A percentile compares a stretch with the other conserved stretches of the same genome.
Conservation (phyloP, 345 rosid species). For the rapeseed (Brassica napus) region Da-Ae NC_063452.1:22542001-22542500, state of each 20-base stretch:
- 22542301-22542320: background rate
- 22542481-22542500: slow-evolving; percentile 65
- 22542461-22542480: slow-evolving; percentile 46
- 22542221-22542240: slow-evolving; percentile 75
- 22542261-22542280: slow-evolving; percentile 69
- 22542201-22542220: slow-evolving; percentile 65
- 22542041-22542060: slow-evolving; percentile 76
- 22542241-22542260: slow-evolving; percentile 71
- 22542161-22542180: slow-evolving; percentile 54
- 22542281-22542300: slow-evolving; percentile 2
- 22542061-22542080: slow-evolving; percentile 75
- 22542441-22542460: background rate
- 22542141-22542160: slow-evolving; percentile 57
- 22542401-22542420: background rate
- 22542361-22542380: background rate
- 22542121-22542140: slow-evolving; percentile 66
- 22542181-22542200: slow-evolving; percentile 59
- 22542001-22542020: slow-evolving; percentile 59
- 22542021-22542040: slow-evolving; percentile 71
- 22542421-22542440: background rate
- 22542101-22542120: slow-evolving; percentile 62
- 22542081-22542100: slow-evolving; percentile 68
- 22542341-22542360: background rate
- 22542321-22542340: background rate
- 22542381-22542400: background rate